Conservation (phyloP, 306 rosid genomes). For the Lathyrus tuberosus region DNA sequence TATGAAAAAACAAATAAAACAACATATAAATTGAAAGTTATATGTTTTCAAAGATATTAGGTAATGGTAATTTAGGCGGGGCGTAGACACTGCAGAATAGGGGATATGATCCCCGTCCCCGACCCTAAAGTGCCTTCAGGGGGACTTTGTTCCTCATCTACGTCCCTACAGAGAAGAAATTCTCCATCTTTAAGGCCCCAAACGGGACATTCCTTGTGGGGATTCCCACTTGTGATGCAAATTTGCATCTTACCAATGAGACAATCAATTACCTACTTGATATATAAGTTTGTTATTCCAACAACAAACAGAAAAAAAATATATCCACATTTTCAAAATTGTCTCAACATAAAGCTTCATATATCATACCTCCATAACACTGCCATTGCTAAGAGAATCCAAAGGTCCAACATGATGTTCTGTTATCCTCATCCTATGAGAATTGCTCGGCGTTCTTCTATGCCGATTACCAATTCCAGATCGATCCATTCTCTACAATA, state of each 20-base stretch:
- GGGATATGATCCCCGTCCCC: too few relatives aligned
- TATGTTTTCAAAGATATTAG: too few relatives aligned
- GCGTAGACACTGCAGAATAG: too few relatives aligned
- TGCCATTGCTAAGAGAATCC: constrained; percentile 78
- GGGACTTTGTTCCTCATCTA: too few relatives aligned
- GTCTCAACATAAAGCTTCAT: constrained; percentile 1
- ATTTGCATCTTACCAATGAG: not conserved
- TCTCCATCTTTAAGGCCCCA: too few relatives aligned
- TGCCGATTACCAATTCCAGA: constrained; percentile 85
- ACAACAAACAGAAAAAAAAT: not conserved
- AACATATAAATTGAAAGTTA: too few relatives aligned
- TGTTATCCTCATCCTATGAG: constrained; percentile 64
- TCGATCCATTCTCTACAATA: constrained; percentile 82
- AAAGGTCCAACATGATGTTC: constrained; percentile 65
- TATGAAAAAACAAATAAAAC: too few relatives aligned
- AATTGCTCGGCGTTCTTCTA: constrained; percentile 68
- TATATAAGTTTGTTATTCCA: not conserved
- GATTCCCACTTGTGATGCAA: too few relatives aligned
- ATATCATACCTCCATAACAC: constrained; percentile 82
- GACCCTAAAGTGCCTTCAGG: too few relatives aligned
- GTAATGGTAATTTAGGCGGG: too few relatives aligned
- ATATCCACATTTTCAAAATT: not conserved
- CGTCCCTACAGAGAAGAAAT: too few relatives aligned
- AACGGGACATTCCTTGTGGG: too few relatives aligned
- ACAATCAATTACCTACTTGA: not conserved